Evolutionary conservation across 2,329 filamentous ascomycete species (phyloP).

Genomic region (Thielaviopsis euricoi): DNA sequence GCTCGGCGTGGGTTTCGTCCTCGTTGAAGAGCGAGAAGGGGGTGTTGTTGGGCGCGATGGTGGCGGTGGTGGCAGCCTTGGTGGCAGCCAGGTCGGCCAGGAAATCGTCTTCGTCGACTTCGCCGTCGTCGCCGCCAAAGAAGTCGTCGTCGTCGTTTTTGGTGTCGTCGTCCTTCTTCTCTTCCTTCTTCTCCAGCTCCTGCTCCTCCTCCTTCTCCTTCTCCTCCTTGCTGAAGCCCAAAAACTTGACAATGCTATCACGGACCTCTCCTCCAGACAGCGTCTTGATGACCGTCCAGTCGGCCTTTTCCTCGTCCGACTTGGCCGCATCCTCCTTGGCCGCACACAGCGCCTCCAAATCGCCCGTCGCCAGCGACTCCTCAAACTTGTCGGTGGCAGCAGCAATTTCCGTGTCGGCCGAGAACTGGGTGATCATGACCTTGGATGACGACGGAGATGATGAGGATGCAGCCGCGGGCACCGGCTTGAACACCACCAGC

Average conservation of each 20-base stretch:
- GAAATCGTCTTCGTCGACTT: constrained; percentile 62
- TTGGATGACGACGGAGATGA: constrained; percentile 63
- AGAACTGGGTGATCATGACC: constrained; percentile 72
- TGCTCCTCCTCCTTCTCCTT: constrained; percentile 17
- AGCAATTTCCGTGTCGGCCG: constrained; percentile 73
- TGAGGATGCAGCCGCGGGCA: too few relatives aligned
- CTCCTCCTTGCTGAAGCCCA: constrained; percentile 58
- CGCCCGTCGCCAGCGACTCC: constrained; percentile 57
- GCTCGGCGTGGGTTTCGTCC: constrained; percentile 69
- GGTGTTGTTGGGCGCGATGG: constrained; percentile 83
- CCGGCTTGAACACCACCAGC: constrained; percentile 52
- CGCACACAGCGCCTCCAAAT: constrained; percentile 66
- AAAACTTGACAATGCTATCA: constrained; percentile 69
- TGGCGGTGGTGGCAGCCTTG: constrained; percentile 85
- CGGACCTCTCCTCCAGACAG: constrained; percentile 58
- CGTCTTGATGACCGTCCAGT: constrained; percentile 90
- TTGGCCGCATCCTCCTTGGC: constrained; percentile 57
- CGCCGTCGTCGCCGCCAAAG: constrained; percentile 53
- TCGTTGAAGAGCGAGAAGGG: constrained; percentile 83
- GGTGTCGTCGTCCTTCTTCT: constrained; percentile 44
- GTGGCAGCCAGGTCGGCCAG: constrained; percentile 69
- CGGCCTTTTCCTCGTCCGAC: constrained; percentile 81
- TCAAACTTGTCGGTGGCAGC: constrained; percentile 77
- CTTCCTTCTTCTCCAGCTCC: constrained; percentile 21
- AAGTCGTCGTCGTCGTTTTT: constrained; percentile 62